A percentile compares a stretch with the other conserved stretches of the same genome.
Evolutionary conservation across 257 asterid genomes (phyloP).

Genomic region (Buddleja alternifolia): DNA sequence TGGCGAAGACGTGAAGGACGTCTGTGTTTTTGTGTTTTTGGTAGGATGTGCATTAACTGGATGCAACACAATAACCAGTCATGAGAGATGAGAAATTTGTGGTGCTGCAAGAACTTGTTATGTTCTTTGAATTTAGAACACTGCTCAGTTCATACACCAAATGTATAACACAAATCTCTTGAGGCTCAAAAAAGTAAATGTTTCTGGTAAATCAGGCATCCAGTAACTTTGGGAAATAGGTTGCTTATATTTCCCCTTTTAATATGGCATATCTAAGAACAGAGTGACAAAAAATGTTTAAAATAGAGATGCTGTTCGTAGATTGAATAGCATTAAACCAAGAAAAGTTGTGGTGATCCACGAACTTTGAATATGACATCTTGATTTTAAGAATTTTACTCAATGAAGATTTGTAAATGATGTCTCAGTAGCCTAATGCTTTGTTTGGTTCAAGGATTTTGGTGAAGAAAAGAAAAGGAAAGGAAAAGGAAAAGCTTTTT

Average conservation of each 20-base stretch:
- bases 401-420: background rate
- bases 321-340: background rate
- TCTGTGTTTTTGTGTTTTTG: background rate
- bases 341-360: background rate
- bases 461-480: too few relatives aligned
- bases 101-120: background rate
- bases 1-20: background rate
- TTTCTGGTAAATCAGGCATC: background rate
- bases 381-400: background rate
- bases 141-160: background rate
- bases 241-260: background rate
- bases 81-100: background rate
- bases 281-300: background rate
- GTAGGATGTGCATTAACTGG: background rate
- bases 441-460: too few relatives aligned
- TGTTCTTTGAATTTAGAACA: constrained; percentile 4
- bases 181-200: constrained; percentile 8
- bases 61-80: background rate
- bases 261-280: background rate
- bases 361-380: background rate
- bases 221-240: background rate
- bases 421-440: background rate
- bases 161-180: background rate
- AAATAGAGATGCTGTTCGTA: background rate
- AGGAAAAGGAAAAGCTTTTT: too few relatives aligned